These are phyloP conservation scores for Aureobasidium uvarum DNA, from an alignment of 2,329 filamentous ascomycete species.

Conservation along the genomic window DNA sequence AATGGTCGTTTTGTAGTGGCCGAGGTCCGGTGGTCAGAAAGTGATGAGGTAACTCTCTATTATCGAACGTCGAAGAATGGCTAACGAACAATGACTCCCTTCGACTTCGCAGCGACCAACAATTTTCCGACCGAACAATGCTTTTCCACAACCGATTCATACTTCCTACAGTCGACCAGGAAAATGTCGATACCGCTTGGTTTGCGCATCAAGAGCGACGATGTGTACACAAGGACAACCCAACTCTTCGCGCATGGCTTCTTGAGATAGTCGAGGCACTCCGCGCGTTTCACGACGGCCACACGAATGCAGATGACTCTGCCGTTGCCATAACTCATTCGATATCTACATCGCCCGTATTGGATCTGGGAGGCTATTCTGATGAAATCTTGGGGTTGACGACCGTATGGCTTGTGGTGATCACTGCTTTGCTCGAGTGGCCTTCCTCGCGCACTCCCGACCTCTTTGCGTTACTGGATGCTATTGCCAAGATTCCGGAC, in stretches of 20 bases:
- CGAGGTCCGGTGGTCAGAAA: too few relatives aligned
- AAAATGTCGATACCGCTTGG: background rate
- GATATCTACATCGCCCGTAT: background rate
- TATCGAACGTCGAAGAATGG: background rate
- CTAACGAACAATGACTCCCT: background rate
- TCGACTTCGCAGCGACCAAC: too few relatives aligned
- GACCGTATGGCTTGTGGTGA: background rate
- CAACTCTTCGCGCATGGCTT: background rate
- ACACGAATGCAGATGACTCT: background rate
- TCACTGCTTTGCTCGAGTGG: background rate
- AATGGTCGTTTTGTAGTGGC: too few relatives aligned
- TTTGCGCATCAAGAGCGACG: background rate
- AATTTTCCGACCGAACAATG: background rate
- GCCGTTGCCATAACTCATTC: background rate
- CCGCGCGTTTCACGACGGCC: background rate
- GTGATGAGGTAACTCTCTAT: background rate
- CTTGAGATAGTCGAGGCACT: background rate
- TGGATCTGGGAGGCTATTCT: background rate
- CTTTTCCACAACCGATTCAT: background rate
- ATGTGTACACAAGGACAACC: background rate
- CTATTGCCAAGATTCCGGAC: background rate
- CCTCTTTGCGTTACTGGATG: background rate
- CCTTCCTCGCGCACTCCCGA: background rate
- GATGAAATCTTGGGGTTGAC: background rate
- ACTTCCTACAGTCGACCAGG: background rate